Evolutionary conservation across 1,284 basidiomycete genomes (phyloP).

Genomic region (Pseudozyma flocculosa): DNA sequence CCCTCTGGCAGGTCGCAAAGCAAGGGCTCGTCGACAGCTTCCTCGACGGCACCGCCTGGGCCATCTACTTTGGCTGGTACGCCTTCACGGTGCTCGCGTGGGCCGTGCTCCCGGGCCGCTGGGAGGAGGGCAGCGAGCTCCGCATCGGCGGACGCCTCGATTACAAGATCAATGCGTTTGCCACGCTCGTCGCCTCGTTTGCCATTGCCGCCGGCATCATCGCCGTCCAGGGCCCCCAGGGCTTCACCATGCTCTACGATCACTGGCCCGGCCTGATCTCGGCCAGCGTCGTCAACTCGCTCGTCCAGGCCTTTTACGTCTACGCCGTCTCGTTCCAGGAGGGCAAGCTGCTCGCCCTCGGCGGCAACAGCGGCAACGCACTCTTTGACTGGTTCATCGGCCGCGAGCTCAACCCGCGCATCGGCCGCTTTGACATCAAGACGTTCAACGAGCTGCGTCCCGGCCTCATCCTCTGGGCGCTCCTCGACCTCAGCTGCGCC

Average conservation of each 20-base stretch:
- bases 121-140: constrained; percentile 75
- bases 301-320: constrained; percentile 67
- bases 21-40: constrained; percentile 58
- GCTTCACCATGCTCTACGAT: constrained; percentile 86
- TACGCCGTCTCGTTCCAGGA: constrained; percentile 73
- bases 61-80: constrained; percentile 87
- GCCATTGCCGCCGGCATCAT: constrained; percentile 70
- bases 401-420: constrained; percentile 84
- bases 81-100: constrained; percentile 79
- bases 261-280: constrained; percentile 88
- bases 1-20: constrained; percentile 18
- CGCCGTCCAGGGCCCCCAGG: constrained; percentile 70
- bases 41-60: constrained; percentile 75
- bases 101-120: constrained; percentile 81
- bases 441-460: constrained; percentile 81
- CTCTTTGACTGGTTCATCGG: constrained; percentile 98
- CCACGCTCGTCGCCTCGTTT: constrained; percentile 68
- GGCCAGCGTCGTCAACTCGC: constrained; percentile 76
- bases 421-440: constrained; percentile 90
- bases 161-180: constrained; percentile 96
- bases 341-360: constrained; percentile 73
- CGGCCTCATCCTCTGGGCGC: constrained; percentile 89
- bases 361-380: constrained; percentile 83
- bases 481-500: constrained; percentile 86
- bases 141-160: constrained; percentile 73